Base-by-base conservation (phyloP, 139 green algal species). In the Medakamo hakoo region DNA sequence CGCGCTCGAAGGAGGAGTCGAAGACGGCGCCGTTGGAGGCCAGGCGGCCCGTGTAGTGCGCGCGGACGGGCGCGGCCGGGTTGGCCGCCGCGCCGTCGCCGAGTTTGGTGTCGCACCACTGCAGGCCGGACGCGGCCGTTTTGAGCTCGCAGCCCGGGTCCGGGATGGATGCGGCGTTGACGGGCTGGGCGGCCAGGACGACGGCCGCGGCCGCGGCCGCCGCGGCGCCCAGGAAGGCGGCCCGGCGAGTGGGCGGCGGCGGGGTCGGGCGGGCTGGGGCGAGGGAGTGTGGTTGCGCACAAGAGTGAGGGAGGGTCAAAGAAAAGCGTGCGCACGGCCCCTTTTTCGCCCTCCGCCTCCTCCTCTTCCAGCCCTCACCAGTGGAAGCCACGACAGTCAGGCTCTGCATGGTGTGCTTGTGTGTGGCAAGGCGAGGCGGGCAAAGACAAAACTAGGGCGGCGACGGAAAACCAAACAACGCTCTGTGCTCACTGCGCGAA, bases 41-140 rank as follows among this genome's bases (percentile, higher is more conserved):
- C 24, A 95, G 76, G 24, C 73, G 68, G 19, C 89, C 89, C 3
- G 63, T 83, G 76, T 96, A 96, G 69, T 96, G 87, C 5, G 55
- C 66, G 27, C 70, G 66, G 63, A 74, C 73, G 3, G 67, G 57
- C 26, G 55, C 27, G 1, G 63, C 71, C 27, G 66, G 66, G 20
- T 29, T 40, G 0, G 63, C 58, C 3, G 9, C 5, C 26, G 64
- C 58, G 28, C 58, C 57, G 30, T 58, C 23, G 19, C 28, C 66
- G 14, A 30, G 3, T 4, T 66, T 52, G 0, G 67, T 63, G 25
- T 91, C 85, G 30, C 72, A 79, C 57, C 60, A 86, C 61, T 81
- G 60, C 23, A 86, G 60, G 25, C 82, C 84, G 31, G 58, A 77
- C 16, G 70, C 25, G 4, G 72, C 62, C 22, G 59, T 69, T 2